These are phyloP conservation scores for Penicillium bovifimosum DNA, from an alignment of 495 filamentous ascomycete species.

Conservation along the genomic window DNA sequence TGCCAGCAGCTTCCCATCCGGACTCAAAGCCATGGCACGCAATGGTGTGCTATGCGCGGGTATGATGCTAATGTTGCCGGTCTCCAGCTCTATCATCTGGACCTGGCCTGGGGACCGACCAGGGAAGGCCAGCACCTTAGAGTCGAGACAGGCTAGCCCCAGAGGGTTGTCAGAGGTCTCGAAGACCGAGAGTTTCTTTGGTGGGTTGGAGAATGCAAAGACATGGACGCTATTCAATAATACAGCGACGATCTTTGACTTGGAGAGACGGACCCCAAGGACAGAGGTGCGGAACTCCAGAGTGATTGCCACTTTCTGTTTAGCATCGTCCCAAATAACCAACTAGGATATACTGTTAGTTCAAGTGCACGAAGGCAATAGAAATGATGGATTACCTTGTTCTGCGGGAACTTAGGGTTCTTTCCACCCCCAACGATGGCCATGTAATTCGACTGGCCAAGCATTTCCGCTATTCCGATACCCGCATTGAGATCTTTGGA, in stretches of 20 bases:
- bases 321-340: slow-evolving; percentile 87
- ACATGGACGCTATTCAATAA: slow-evolving; percentile 78
- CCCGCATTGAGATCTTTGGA: slow-evolving; percentile 75
- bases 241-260: slow-evolving; percentile 72
- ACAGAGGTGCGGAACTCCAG: slow-evolving; percentile 73
- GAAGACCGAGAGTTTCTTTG: slow-evolving; percentile 65
- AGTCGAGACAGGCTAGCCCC: slow-evolving; percentile 73
- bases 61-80: slow-evolving; percentile 85
- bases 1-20: slow-evolving; percentile 74
- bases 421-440: slow-evolving; percentile 87
- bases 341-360: slow-evolving; percentile 42
- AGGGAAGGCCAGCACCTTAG: slow-evolving; percentile 71
- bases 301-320: slow-evolving; percentile 65
- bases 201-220: slow-evolving; percentile 75
- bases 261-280: slow-evolving; percentile 70
- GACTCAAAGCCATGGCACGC: slow-evolving; percentile 73
- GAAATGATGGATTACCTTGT: slow-evolving; percentile 57
- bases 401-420: slow-evolving; percentile 78
- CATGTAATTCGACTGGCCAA: slow-evolving; percentile 80
- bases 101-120: slow-evolving; percentile 82
- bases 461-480: slow-evolving; percentile 79
- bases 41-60: slow-evolving; percentile 81
- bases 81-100: slow-evolving; percentile 79
- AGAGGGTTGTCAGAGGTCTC: slow-evolving; percentile 84
- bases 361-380: not conserved